These are phyloP conservation scores for Pluteus cervinus DNA, from an alignment of 768 basidiomycete genomes.

Conservation along the genomic window DNA sequence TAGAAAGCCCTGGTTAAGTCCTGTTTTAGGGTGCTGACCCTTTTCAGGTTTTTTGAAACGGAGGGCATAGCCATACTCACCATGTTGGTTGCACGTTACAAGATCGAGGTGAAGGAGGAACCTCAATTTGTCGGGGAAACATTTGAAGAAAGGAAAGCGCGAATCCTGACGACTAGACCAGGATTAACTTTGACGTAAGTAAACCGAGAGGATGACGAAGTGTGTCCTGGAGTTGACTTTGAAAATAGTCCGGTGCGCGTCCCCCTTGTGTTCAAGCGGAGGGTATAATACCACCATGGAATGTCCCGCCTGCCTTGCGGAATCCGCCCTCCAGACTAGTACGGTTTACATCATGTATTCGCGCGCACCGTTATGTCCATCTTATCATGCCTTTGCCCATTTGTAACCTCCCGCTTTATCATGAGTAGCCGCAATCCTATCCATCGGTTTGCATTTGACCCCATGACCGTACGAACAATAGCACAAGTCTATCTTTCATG, in stretches of 20 bases:
- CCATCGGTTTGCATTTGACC: no score
- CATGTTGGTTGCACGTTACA: conserved; percentile 39
- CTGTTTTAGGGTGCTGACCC: neutral
- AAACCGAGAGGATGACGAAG: neutral
- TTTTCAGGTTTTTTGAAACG: conserved; percentile 42
- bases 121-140: conserved; percentile 40
- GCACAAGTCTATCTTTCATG: no score
- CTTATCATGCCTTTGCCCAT: no score
- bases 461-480: no score
- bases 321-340: conserved; percentile 25
- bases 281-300: no score
- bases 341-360: no score
- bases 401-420: no score
- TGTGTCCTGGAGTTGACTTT: no score
- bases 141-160: conserved; percentile 37
- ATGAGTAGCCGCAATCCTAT: no score
- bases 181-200: conserved; percentile 43
- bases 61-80: conserved; percentile 47
- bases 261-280: conserved; percentile 27
- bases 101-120: conserved; percentile 44
- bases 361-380: no score
- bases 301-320: no score
- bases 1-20: conserved; percentile 9
- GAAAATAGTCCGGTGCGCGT: conserved; percentile 21
- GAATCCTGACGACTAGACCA: conserved; percentile 29